These are phyloP conservation scores for Berberis vulgaris DNA, from an alignment of 164 flowering plant species.

Conservation along the genomic window DNA sequence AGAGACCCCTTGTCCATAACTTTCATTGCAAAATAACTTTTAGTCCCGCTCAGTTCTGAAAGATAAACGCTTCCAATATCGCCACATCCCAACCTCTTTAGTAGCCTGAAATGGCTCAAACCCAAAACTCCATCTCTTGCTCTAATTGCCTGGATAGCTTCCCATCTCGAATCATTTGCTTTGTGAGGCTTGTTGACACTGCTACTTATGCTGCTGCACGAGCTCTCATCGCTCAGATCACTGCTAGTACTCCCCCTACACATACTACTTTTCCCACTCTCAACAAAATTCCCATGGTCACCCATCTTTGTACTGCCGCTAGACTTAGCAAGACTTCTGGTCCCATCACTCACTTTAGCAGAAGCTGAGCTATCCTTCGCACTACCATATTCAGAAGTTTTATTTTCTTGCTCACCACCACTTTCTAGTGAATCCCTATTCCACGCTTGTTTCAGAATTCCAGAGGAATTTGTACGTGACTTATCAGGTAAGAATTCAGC, in stretches of 20 bases:
- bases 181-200: slow-evolving; percentile 75
- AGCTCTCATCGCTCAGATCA: slow-evolving; percentile 86
- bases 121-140: slow-evolving; percentile 62
- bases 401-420: slow-evolving; percentile 45
- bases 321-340: slow-evolving; percentile 35
- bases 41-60: slow-evolving; percentile 77
- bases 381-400: slow-evolving; percentile 35
- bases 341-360: slow-evolving; percentile 32
- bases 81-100: too few species aligned
- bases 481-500: slow-evolving; percentile 17
- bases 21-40: slow-evolving; percentile 34
- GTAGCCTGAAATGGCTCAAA: slow-evolving; percentile 32
- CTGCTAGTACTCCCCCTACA: slow-evolving; percentile 79
- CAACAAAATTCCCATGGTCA: slow-evolving; percentile 48
- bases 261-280: slow-evolving; percentile 83
- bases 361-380: slow-evolving; percentile 57
- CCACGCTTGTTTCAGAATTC: slow-evolving; percentile 18
- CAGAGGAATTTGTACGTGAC: slow-evolving; percentile 15
- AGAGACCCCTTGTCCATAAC: too few species aligned
- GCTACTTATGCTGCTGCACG: slow-evolving; percentile 76
- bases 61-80: slow-evolving; percentile 9
- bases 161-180: slow-evolving; percentile 84
- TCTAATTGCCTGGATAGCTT: slow-evolving; percentile 73
- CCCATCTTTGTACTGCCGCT: slow-evolving; percentile 69
- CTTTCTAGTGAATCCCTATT: slow-evolving; percentile 24